phyloP scores from a whole-genome alignment of 306 rosid genomes.

The Alnus rubra region DNA sequence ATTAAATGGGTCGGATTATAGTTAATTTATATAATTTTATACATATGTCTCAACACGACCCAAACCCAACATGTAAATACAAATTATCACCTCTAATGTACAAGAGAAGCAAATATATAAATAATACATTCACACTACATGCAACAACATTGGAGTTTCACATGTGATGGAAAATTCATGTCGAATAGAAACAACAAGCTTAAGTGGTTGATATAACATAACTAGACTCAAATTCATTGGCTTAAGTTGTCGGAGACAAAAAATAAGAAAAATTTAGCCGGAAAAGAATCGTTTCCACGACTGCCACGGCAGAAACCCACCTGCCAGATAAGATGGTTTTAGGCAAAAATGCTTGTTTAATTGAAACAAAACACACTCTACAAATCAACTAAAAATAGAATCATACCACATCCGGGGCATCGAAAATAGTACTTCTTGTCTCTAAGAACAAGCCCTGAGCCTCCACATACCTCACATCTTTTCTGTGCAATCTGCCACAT shows the following conservation, averaged over 20 bases:
- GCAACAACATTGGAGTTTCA: too few relatives aligned
- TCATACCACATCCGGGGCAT: slow-evolving; percentile 82
- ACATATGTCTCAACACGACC: too few relatives aligned
- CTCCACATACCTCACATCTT: slow-evolving; percentile 73
- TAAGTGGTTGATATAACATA: not conserved
- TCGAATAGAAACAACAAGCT: not conserved
- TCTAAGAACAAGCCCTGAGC: slow-evolving; percentile 75
- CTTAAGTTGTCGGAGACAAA: not conserved
- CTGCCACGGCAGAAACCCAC: slow-evolving; percentile 96
- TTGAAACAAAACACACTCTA: not conserved
- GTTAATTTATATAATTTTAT: too few relatives aligned
- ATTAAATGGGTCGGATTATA: too few relatives aligned
- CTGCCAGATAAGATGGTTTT: slow-evolving; percentile 35
- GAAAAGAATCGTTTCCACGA: slow-evolving; percentile 94
- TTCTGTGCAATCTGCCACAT: slow-evolving; percentile 63
- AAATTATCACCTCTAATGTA: too few relatives aligned
- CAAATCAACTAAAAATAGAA: not conserved
- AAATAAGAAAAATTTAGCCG: slow-evolving; percentile 40
- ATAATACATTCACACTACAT: not conserved
- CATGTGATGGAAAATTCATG: too few relatives aligned
- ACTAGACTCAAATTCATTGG: not conserved
- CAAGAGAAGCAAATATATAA: not conserved
- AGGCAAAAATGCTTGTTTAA: not conserved
- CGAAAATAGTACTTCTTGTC: slow-evolving; percentile 57
- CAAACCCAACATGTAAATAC: too few relatives aligned